Conservation (phyloP, 2,329 filamentous ascomycete genomes). For the Venturiaceae sp. region DNA sequence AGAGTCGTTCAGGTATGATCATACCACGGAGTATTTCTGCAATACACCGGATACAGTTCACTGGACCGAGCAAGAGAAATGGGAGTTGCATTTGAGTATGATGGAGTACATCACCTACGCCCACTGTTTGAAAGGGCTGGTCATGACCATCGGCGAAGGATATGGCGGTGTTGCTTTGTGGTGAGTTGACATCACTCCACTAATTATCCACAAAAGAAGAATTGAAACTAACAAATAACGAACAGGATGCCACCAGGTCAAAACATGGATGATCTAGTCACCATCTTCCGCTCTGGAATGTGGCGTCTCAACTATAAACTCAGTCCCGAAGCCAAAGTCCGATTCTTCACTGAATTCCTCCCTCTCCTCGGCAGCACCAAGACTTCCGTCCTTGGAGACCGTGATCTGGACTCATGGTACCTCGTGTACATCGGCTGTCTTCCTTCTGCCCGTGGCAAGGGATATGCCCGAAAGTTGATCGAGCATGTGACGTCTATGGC, state of each 20-base stretch:
- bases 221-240: constrained; percentile 2
- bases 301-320: constrained; percentile 71
- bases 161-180: constrained; percentile 73
- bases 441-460: constrained; percentile 58
- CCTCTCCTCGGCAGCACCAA: constrained; percentile 68
- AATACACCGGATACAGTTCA: constrained; percentile 57
- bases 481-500: constrained; percentile 57
- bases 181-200: constrained; percentile 36
- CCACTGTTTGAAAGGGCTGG: constrained; percentile 64
- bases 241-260: constrained; percentile 64
- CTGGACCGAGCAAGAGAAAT: constrained; percentile 57
- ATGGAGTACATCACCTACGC: constrained; percentile 70
- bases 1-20: constrained; percentile 67
- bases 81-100: constrained; percentile 67
- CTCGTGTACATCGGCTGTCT: constrained; percentile 76
- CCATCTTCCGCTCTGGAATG: constrained; percentile 63
- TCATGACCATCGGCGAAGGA: constrained; percentile 63
- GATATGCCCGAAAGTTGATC: constrained; percentile 63
- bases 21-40: constrained; percentile 65
- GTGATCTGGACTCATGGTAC: constrained; percentile 64
- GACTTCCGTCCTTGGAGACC: constrained; percentile 54
- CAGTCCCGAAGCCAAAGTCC: constrained; percentile 57
- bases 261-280: constrained; percentile 64
- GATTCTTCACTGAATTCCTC: constrained; percentile 70
- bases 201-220: not conserved